These are phyloP conservation scores for Cutaneotrichosporon sp. DNA, from an alignment of 1,284 basidiomycete species.

Conservation along the genomic window DNA sequence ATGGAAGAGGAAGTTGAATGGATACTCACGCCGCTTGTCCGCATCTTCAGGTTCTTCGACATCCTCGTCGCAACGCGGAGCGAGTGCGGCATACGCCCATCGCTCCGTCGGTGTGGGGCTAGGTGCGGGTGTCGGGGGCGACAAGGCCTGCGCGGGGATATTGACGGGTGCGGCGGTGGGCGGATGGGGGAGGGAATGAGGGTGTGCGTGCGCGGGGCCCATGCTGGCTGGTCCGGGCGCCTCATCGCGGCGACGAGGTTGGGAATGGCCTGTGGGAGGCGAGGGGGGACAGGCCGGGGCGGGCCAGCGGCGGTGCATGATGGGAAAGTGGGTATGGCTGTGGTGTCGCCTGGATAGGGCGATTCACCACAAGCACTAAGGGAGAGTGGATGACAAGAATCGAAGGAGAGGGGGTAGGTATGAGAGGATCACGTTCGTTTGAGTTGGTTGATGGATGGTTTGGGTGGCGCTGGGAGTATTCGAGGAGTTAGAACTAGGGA, in stretches of 20 bases:
- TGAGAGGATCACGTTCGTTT: too few species aligned
- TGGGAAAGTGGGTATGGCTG: neutral
- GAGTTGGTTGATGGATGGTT: too few species aligned
- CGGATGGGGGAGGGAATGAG: neutral
- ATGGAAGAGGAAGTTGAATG: neutral
- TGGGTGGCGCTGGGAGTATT: too few species aligned
- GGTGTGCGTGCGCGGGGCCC: neutral
- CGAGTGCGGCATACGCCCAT: slow-evolving; percentile 16
- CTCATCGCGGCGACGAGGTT: neutral
- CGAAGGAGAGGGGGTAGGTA: too few species aligned
- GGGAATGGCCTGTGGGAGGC: neutral
- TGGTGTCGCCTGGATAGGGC: neutral
- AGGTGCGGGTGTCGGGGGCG: slow-evolving; percentile 26
- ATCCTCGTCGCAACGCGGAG: slow-evolving; percentile 1
- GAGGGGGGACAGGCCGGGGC: neutral
- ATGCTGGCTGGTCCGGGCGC: too few species aligned
- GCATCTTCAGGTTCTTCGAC: neutral
- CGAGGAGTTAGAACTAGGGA: too few species aligned
- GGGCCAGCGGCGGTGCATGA: neutral
- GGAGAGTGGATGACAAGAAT: neutral
- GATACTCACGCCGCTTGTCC: slow-evolving; percentile 11
- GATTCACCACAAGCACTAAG: neutral
- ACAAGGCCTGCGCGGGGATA: slow-evolving; percentile 25
- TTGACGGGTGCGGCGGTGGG: slow-evolving; percentile 21
- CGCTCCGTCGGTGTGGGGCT: slow-evolving; percentile 26